Conservation (phyloP, 1,284 basidiomycete species). For the Trametes sp. region DNA sequence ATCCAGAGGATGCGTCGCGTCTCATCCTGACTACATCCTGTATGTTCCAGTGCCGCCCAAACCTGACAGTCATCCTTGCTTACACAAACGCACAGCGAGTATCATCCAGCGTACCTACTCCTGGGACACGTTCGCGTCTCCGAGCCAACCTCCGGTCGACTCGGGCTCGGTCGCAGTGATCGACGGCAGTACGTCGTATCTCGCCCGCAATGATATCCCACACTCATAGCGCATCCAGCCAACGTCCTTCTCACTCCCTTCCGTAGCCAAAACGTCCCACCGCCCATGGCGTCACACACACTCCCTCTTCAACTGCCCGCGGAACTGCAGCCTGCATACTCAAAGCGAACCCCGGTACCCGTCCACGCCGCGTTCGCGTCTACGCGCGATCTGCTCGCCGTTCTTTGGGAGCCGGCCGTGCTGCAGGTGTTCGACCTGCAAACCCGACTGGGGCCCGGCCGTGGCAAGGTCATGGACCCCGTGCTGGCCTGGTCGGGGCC, state of each 20-base stretch:
- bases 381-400: slow-evolving; percentile 64
- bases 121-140: slow-evolving; percentile 81
- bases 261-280: slow-evolving; percentile 92
- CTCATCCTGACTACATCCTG: slow-evolving; percentile 75
- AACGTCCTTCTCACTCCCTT: slow-evolving; percentile 91
- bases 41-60: slow-evolving; percentile 47
- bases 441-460: slow-evolving; percentile 68
- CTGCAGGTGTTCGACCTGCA: slow-evolving; percentile 76
- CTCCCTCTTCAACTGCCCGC: slow-evolving; percentile 50
- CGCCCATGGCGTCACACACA: slow-evolving; percentile 89
- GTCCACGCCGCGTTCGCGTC: slow-evolving; percentile 71
- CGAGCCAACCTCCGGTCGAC: slow-evolving; percentile 71
- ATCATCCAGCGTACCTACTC: slow-evolving; percentile 72
- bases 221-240: slow-evolving; percentile 49
- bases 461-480: slow-evolving; percentile 71
- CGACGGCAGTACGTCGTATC: slow-evolving; percentile 78
- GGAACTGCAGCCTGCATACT: slow-evolving; percentile 29
- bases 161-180: slow-evolving; percentile 89
- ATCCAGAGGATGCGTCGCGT: slow-evolving; percentile 81
- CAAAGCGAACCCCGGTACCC: slow-evolving; percentile 35
- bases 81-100: slow-evolving; percentile 46
- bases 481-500: slow-evolving; percentile 54
- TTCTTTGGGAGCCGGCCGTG: slow-evolving; percentile 72
- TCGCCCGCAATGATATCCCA: neutral
- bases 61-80: slow-evolving; percentile 4